These are phyloP conservation scores for Babesia bigemina DNA, from an alignment of 169 alveolate genomes.

Conservation along the genomic window DNA sequence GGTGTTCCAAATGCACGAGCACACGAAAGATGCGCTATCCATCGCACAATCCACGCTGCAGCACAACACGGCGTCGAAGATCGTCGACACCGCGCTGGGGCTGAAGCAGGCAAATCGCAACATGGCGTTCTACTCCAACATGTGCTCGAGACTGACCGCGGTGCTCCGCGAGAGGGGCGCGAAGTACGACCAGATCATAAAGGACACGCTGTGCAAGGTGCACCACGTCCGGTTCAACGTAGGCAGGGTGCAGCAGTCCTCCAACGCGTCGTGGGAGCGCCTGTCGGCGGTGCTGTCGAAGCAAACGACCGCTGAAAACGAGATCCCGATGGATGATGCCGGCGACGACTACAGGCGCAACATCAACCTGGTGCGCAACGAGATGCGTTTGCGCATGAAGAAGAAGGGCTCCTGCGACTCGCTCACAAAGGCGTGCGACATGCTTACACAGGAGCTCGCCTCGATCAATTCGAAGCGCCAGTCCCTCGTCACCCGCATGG, in stretches of 20 bases:
- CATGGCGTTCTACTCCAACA: slow-evolving; percentile 34
- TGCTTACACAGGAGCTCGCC: slow-evolving; percentile 22
- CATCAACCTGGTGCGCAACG: slow-evolving; percentile 17
- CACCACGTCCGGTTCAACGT: slow-evolving; percentile 11
- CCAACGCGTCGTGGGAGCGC: slow-evolving; percentile 15
- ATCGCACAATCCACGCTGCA: slow-evolving; percentile 1
- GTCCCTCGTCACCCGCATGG: slow-evolving; percentile 20
- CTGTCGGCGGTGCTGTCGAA: slow-evolving; percentile 11
- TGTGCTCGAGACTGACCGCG: slow-evolving; percentile 12
- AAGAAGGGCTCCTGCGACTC: slow-evolving; percentile 36
- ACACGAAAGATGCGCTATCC: slow-evolving; percentile 26
- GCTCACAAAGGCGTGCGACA: slow-evolving; percentile 44
- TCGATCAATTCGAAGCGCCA: slow-evolving; percentile 9
- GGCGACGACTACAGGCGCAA: not conserved
- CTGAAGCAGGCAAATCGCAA: slow-evolving; percentile 55
- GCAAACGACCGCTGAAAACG: not conserved
- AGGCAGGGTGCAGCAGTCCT: not conserved
- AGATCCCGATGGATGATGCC: slow-evolving; percentile 1
- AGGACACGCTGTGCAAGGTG: slow-evolving; percentile 21
- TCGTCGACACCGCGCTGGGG: slow-evolving; percentile 44
- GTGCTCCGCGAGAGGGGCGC: not conserved
- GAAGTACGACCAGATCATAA: not conserved
- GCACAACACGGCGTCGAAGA: not conserved
- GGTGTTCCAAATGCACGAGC: slow-evolving; percentile 20
- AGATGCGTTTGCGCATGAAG: slow-evolving; percentile 33